phyloP scores from a whole-genome alignment of 1,139 yeast genomes.

The Pichia inconspicua region DNA sequence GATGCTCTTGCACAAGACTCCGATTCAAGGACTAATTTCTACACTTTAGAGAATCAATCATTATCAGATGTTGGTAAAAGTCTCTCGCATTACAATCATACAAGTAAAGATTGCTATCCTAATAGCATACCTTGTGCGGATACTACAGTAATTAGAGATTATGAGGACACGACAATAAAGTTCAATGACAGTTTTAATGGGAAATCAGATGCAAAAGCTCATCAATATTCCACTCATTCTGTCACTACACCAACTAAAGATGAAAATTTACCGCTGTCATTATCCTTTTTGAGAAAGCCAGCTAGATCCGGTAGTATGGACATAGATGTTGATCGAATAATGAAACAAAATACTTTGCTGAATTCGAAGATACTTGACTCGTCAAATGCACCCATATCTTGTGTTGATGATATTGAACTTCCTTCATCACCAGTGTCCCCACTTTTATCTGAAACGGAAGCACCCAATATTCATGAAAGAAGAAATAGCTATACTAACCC shows the following conservation, averaged over 20 bases:
- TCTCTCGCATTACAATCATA: not conserved
- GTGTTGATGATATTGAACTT: not conserved
- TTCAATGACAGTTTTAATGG: no score
- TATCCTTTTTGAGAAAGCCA: slow-evolving; percentile 25
- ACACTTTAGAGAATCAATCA: not conserved
- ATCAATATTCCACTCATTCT: not conserved
- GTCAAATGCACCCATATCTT: not conserved
- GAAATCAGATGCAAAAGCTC: not conserved
- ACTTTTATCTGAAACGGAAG: not conserved
- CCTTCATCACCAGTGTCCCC: slow-evolving; percentile 6
- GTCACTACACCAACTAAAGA: slow-evolving; percentile 3
- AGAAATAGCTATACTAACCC: slow-evolving; percentile 17
- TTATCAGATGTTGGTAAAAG: not conserved
- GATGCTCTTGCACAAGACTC: not conserved
- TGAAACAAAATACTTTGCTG: slow-evolving; percentile 25
- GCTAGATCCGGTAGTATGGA: slow-evolving; percentile 22
- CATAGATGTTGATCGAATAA: slow-evolving; percentile 16
- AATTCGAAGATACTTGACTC: slow-evolving; percentile 15
- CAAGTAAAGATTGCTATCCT: not conserved
- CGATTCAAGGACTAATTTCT: not conserved
- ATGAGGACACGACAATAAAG: not conserved
- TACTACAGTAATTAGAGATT: not conserved
- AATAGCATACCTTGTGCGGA: slow-evolving; percentile 5
- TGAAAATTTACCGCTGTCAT: slow-evolving; percentile 23
- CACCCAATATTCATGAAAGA: not conserved